Base-by-base conservation (phyloP, 2,329 filamentous ascomycete genomes). In the Colletotrichum caudatum region DNA sequence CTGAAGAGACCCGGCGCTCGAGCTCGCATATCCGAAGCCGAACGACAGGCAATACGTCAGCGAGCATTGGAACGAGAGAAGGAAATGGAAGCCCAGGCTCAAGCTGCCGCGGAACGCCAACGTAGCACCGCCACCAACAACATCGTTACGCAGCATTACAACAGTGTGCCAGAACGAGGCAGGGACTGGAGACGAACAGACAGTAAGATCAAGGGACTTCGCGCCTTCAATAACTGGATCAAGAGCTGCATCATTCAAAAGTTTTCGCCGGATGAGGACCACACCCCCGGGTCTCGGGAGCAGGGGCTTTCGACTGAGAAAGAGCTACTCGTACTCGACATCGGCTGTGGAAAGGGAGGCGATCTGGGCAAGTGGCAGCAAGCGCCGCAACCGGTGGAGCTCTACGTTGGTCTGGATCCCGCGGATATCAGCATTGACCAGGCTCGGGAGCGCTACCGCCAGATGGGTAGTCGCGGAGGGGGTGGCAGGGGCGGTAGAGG, bases 141-240 rank as follows among this genome's bases (percentile, higher is more conserved):
- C 78, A 91, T 97, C 9, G 96, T 98, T 60, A 90, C 92, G 62
- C 92, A 97, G 75, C 95, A 98, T 82, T 99, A 99, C 87, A 99
- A 99, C 82, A 92, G 93, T 48, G 95, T 98, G 0, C 95, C 95
- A 0, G 93, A 99, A 84, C 90, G 95, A 39, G 96, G 96, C 16
- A 90, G 95, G 65, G 94, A 98, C 78, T 99, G 96, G 95, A 90
- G 96, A 61, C 94, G 93, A 80, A 97, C 94, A 8, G 94, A 97
- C 78, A 97, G 93, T 81, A 92, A 93, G 77, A 99, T 99, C 85
- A 97, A 97, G 83, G 96, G 96, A 0, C 85, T 99, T 64, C 90
- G 96, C 64, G 94, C 93, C 75, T 96, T 97, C 86, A 99, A 99
- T 84, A 99, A 99, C 82, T 99, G 96, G 96, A 89, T 99, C 83